Base-by-base conservation (phyloP, 2,329 filamentous ascomycete species). In the Colletotrichum phormii region DNA sequence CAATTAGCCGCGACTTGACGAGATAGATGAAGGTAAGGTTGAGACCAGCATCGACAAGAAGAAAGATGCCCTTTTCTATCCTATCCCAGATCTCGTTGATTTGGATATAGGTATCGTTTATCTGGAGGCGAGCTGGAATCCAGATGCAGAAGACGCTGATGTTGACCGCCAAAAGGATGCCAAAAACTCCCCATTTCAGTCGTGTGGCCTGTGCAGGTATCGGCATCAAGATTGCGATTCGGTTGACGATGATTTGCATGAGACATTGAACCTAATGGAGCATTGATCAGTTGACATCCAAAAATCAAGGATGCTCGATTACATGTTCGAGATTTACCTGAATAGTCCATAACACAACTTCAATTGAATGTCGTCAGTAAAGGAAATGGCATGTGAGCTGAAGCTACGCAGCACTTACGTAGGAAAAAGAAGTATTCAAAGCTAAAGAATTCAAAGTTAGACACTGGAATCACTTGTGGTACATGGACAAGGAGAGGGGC, bases 201-300 rank as follows among this genome's bases (percentile, higher is more conserved):
- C 77, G 79, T 2, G 74, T 68, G 4, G 83, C 81, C 6, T 82
- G 82, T 1, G 73, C 78, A 4, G 79, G 80, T 59, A 84, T 79
- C 18, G 83, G 79, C 26, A 85, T 81, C 54, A 88, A 82, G 35
- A 88, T 81, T 1, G 83, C 80, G 29, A 87, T 84, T 46, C 86
- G 84, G 73, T 88, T 88, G 76, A 87, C 84, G 76, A 88, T 87
- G 68, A 88, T 88, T 76, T 87, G 86, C 79, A 87, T 84, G 1
- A 88, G 79, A 29, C 86, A 81, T 62, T 80, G 78, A 3, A 79
- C 76, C 74, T 88, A 85, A 11, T 9, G 12, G 18, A 3, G 5
- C 9, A 7, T 2, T 7, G 33, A n/a, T 63, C 18, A 53, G 46
- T 6, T 18, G 1, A 18, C 2, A 18, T 26, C n/a, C 7, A 12